These are phyloP conservation scores for Eimeria tenella DNA, from an alignment of 169 alveolate species.

Conservation along the genomic window DNA sequence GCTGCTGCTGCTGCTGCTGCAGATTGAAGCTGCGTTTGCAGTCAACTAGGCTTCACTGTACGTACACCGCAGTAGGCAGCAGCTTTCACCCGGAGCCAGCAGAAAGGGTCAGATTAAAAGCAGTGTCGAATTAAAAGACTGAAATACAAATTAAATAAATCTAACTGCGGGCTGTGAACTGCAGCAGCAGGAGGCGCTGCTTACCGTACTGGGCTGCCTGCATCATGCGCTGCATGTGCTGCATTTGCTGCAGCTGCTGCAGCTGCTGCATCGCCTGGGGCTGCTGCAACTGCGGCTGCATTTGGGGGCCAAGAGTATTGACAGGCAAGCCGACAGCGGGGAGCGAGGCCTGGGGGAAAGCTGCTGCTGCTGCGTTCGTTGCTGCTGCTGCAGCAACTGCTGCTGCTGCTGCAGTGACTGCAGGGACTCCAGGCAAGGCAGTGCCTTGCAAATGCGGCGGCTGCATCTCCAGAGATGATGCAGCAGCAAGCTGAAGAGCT, in stretches of 20 bases:
- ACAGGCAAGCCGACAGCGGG: slow-evolving; percentile 20
- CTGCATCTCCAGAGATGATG: too few relatives aligned
- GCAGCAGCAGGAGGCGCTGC: too few relatives aligned
- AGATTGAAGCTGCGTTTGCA: too few relatives aligned
- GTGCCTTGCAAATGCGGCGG: slow-evolving; percentile 45
- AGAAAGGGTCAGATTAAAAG: too few relatives aligned
- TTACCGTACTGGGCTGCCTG: slow-evolving; percentile 61
- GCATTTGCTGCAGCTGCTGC: slow-evolving; percentile 65
- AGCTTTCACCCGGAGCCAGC: too few relatives aligned
- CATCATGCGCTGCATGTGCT: slow-evolving; percentile 66
- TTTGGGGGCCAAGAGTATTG: not conserved
- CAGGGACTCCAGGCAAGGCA: slow-evolving; percentile 54
- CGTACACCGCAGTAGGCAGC: too few relatives aligned
- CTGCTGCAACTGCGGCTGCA: slow-evolving; percentile 29
- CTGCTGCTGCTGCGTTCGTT: slow-evolving; percentile 11
- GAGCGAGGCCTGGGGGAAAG: not conserved
- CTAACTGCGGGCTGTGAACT: too few relatives aligned
- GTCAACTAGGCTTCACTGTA: too few relatives aligned
- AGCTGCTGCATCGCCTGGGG: slow-evolving; percentile 61
- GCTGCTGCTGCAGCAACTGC: slow-evolving; percentile 18
- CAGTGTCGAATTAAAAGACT: too few relatives aligned
- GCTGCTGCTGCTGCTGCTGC: too few relatives aligned
- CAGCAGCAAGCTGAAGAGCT: too few relatives aligned
- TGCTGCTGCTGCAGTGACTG: slow-evolving; percentile 21
- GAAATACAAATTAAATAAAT: too few relatives aligned